Base-by-base conservation (phyloP, 2,329 filamentous ascomycete genomes). In the Diaporthe australafricana region DNA sequence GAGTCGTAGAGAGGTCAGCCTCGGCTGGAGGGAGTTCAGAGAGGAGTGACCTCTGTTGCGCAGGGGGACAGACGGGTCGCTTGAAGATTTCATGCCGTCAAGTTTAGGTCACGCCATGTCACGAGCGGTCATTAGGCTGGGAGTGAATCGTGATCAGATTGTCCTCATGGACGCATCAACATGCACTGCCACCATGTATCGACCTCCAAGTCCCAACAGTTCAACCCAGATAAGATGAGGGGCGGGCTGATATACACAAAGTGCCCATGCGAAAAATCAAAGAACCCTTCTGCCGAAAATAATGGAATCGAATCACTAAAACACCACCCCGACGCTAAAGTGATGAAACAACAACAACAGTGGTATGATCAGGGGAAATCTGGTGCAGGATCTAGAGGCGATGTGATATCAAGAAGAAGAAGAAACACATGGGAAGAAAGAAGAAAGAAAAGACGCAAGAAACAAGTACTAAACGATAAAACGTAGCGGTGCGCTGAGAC, bases 161-260 rank as follows among this genome's bases (percentile, higher is more conserved):
- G 57, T 68, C 53, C 40, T 55, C 60, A 12, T 56, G 50, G 27
- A 65, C 40, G 52, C 32, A 27, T 69, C 55, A 42, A 45, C 27
- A 25, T 52, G 27, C 32, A 56, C 30, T 14, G 8, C 35, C 35
- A 22, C n/a, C 45, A 50, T 4, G 8, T 38, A 25, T 40, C 40
- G 17, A 30, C 60, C 30, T 22, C n/a, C 42, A 48, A 47, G 30
- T 25, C 45, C 45, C 27, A 47, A 25, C 22, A 30, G n/a, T 35
- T 32, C 45, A 32, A 30, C 17, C 20, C 63, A 45, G 45, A 45
- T 56, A 48, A 42, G 17, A 48, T 52, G 42, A 35, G 42, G 12
- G 20, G 22, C 8, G 47, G 30, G 55, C 42, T 69, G 55, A 60
- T 68, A 63, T 69, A 72, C 65, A 63, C 70, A 72, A n/a, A 72